phyloP scores from a whole-genome alignment of 2,329 filamentous ascomycete species.

The Neurospora sp. region DNA sequence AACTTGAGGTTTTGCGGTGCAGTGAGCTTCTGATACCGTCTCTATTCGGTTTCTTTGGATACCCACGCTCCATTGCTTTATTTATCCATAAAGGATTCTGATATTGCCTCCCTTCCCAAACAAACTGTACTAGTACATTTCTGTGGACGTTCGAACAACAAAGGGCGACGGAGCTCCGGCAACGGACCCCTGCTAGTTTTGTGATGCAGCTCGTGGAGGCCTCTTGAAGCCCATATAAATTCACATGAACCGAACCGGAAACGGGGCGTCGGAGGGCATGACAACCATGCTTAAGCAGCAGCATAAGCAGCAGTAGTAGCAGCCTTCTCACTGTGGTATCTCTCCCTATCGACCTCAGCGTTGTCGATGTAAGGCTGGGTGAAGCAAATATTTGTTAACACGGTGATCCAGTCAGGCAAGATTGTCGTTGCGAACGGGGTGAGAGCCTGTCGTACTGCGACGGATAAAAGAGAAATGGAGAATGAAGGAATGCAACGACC shows the following conservation, averaged over 20 bases:
- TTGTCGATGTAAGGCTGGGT: conserved; percentile 9
- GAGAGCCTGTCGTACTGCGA: neutral
- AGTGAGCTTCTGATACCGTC: neutral
- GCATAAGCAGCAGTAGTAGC: neutral
- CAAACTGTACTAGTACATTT: neutral
- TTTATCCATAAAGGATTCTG: neutral
- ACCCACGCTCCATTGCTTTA: neutral
- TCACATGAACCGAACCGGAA: neutral
- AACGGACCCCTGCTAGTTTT: neutral
- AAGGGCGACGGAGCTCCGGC: neutral
- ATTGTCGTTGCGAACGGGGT: neutral
- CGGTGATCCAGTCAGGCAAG: neutral
- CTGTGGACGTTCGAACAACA: neutral
- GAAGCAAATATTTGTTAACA: neutral
- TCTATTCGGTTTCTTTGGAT: neutral
- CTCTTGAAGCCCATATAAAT: neutral
- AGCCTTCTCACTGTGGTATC: neutral
- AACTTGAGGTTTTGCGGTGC: neutral
- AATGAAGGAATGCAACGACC: conserved; percentile 8
- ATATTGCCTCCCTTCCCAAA: neutral
- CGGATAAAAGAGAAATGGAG: neutral
- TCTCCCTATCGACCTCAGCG: neutral
- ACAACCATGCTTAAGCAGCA: neutral
- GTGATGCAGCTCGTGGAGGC: neutral
- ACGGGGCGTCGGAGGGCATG: neutral